phyloP scores from a whole-genome alignment of 2,329 filamentous ascomycete species.

The Venturia effusa region DNA sequence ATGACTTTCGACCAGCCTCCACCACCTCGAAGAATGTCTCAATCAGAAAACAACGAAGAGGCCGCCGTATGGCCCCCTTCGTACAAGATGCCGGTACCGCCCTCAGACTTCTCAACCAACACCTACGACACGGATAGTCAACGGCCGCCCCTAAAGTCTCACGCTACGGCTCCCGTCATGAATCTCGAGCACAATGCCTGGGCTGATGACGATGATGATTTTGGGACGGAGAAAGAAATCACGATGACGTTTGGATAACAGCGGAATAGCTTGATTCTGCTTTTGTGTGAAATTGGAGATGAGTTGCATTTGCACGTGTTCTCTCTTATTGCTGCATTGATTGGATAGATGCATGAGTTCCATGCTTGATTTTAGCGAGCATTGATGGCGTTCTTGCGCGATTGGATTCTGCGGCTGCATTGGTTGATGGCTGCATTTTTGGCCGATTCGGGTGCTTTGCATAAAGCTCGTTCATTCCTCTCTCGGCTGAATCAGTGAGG shows the following conservation, averaged over 20 bases:
- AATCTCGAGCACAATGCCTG: constrained; percentile 32
- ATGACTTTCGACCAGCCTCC: constrained; percentile 32
- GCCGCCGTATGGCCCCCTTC: constrained; percentile 18
- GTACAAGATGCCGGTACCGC: not conserved
- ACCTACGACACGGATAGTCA: not conserved
- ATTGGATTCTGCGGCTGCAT: too few relatives aligned
- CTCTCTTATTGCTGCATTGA: not conserved
- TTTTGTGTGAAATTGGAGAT: not conserved
- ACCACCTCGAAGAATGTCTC: constrained; percentile 11
- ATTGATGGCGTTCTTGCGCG: constrained; percentile 1
- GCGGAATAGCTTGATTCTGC: not conserved
- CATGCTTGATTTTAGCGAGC: not conserved
- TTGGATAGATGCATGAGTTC: not conserved
- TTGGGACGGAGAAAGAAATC: constrained; percentile 35
- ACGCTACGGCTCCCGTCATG: constrained; percentile 20
- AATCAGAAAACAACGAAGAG: constrained; percentile 13
- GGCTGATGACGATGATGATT: constrained; percentile 36
- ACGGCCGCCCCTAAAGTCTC: constrained; percentile 16
- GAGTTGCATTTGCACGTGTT: not conserved
- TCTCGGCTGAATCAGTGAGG: too few relatives aligned
- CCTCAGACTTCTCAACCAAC: not conserved
- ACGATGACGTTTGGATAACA: constrained; percentile 37
- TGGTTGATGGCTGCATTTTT: too few relatives aligned
- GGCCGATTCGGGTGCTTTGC: too few relatives aligned
- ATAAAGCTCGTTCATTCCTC: too few relatives aligned